These are phyloP conservation scores for Cytospora schulzeri DNA, from an alignment of 2,329 filamentous ascomycete species.

Conservation along the genomic window DNA sequence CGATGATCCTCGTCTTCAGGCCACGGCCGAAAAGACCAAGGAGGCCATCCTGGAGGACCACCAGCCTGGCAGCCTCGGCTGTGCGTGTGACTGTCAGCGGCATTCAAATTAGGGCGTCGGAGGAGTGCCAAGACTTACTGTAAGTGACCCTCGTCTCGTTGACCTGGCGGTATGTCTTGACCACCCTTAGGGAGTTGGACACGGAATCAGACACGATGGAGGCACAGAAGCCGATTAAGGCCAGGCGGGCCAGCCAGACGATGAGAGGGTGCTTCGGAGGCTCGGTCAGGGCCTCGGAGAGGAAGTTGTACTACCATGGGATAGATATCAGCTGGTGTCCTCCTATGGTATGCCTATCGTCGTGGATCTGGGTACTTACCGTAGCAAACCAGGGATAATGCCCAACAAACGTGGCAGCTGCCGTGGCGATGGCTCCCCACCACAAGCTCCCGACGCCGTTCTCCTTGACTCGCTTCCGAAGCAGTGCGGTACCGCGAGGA, in stretches of 20 bases:
- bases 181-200: conserved; percentile 50
- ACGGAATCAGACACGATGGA: conserved; percentile 49
- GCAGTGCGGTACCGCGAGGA: conserved; percentile 43
- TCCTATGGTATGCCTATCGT: background rate
- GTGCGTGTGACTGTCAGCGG: background rate
- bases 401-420: conserved; percentile 51
- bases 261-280: conserved; percentile 43
- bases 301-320: conserved; percentile 44
- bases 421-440: conserved; percentile 53
- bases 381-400: conserved; percentile 55
- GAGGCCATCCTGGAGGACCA: conserved; percentile 46
- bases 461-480: conserved; percentile 47
- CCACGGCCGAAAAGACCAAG: conserved; percentile 48
- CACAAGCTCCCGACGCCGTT: conserved; percentile 49
- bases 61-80: conserved; percentile 46
- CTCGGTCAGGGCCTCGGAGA: conserved; percentile 43
- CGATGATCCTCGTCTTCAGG: conserved; percentile 50
- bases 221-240: conserved; percentile 47
- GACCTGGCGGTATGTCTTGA: conserved; percentile 54
- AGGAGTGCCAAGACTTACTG: conserved; percentile 33
- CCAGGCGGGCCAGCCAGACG: conserved; percentile 47
- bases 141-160: conserved; percentile 52
- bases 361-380: conserved; percentile 32
- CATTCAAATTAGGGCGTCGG: accelerated
- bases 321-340: background rate